A percentile compares a stretch with the other conserved stretches of the same genome.
Conservation (phyloP, 2,329 filamentous ascomycete genomes). For the Dothistroma pini region DNA sequence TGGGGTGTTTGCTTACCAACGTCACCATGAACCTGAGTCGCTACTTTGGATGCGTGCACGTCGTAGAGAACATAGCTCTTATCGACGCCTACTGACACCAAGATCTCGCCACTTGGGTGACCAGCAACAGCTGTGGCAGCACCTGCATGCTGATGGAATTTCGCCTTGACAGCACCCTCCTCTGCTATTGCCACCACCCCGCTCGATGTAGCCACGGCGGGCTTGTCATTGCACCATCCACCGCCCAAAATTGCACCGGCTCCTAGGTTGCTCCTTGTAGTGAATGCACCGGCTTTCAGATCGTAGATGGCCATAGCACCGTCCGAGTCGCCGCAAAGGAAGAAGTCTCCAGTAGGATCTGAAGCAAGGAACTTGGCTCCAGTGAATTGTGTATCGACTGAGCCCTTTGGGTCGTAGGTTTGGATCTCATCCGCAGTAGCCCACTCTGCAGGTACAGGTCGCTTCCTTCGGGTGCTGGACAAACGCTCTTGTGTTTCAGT, state of each 20-base stretch:
- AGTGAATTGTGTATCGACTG: constrained; percentile 57
- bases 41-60: constrained; percentile 60
- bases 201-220: constrained; percentile 69
- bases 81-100: constrained; percentile 84
- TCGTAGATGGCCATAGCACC: constrained; percentile 76
- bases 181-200: constrained; percentile 79
- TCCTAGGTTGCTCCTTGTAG: constrained; percentile 61
- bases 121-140: constrained; percentile 71
- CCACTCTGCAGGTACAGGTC: constrained; percentile 81
- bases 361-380: constrained; percentile 57
- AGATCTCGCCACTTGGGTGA: constrained; percentile 76
- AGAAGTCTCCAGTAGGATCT: constrained; percentile 60
- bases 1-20: constrained; percentile 57
- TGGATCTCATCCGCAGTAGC: constrained; percentile 69
- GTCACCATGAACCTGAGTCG: constrained; percentile 76
- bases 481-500: constrained; percentile 79
- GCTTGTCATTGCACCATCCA: constrained; percentile 63
- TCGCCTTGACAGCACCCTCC: constrained; percentile 63
- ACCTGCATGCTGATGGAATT: constrained; percentile 78
- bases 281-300: constrained; percentile 69
- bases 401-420: constrained; percentile 52
- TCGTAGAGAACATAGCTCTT: constrained; percentile 94
- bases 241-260: constrained; percentile 65
- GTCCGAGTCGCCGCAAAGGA: constrained; percentile 69
- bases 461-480: constrained; percentile 84